phyloP scores from a whole-genome alignment of 768 basidiomycete species.

The Pleurotus pulmonarius region DNA sequence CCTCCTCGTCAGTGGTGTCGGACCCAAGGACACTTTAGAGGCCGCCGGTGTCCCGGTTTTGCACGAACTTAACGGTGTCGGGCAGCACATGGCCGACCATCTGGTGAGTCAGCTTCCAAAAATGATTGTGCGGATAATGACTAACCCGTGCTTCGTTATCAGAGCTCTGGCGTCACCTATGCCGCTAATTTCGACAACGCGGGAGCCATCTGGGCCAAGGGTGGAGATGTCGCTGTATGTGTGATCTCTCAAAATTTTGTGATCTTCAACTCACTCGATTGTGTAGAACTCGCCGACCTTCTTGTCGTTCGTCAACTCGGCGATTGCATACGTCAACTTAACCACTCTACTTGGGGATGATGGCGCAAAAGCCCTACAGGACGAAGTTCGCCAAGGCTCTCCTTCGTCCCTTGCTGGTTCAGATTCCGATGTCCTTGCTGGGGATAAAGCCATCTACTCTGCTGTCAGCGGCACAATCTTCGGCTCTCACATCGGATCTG shows the following conservation, averaged over 20 bases:
- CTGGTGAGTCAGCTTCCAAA: background rate
- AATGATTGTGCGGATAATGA: background rate
- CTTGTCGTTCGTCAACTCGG: constrained; percentile 49
- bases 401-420: constrained; percentile 38
- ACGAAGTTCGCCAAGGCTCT: constrained; percentile 25
- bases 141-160: background rate
- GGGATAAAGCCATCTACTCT: constrained; percentile 55
- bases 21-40: constrained; percentile 42
- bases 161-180: constrained; percentile 7
- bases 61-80: constrained; percentile 38
- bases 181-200: constrained; percentile 3
- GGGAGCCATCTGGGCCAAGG: background rate
- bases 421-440: constrained; percentile 37
- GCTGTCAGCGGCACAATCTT: constrained; percentile 36
- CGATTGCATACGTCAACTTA: constrained; percentile 46
- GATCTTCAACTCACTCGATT: too few relatives aligned
- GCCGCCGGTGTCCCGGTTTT: constrained; percentile 36
- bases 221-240: constrained; percentile 2
- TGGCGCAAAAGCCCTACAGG: constrained; percentile 27
- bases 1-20: constrained; percentile 51
- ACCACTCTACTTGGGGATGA: constrained; percentile 33
- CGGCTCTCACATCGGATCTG: constrained; percentile 39
- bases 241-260: too few relatives aligned
- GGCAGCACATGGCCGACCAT: constrained; percentile 2
- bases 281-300: constrained; percentile 19